phyloP scores from a whole-genome alignment of 169 alveolate species.

The Hepatocystis sp. region DNA sequence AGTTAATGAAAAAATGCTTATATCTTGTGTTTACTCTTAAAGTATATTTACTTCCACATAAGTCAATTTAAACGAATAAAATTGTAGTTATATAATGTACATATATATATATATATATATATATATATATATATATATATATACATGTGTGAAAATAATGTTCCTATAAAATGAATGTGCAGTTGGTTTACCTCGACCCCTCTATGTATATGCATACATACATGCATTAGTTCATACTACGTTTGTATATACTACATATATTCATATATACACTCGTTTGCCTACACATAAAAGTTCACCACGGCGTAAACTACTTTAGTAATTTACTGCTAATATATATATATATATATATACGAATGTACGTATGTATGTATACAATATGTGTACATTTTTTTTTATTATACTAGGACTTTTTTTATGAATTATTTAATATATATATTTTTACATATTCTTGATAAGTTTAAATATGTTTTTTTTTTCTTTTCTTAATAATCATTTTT shows the following conservation, averaged over 20 bases:
- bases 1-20: no score
- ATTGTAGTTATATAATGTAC: no score
- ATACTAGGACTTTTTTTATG: neutral
- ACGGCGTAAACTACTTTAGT: neutral
- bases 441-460: neutral
- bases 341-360: no score
- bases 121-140: neutral
- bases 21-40: no score
- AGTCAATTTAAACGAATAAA: no score
- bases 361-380: no score
- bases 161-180: neutral
- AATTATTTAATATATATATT: constrained; percentile 3
- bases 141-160: neutral
- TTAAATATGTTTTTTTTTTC: neutral
- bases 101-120: neutral
- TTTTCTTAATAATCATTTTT: neutral
- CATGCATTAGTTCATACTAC: constrained; percentile 6
- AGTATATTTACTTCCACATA: no score
- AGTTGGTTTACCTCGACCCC: no score
- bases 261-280: constrained; percentile 1
- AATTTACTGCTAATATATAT: neutral
- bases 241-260: neutral
- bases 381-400: no score
- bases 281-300: neutral
- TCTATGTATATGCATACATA: constrained; percentile 7